phyloP scores from a whole-genome alignment of 805 yeast species.

The Wickerhamiella bombiphila region DNA sequence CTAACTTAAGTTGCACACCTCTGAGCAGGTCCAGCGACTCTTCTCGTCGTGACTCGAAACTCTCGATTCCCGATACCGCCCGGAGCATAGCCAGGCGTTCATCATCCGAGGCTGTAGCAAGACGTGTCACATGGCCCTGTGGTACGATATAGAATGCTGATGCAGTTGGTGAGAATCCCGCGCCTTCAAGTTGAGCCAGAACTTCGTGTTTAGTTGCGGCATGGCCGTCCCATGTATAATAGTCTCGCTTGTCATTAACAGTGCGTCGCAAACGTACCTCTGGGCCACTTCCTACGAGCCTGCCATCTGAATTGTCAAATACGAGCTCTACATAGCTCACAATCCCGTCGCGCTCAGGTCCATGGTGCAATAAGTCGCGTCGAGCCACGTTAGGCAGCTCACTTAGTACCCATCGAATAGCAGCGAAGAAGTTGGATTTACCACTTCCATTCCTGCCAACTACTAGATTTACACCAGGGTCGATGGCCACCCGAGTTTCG shows the following conservation, averaged over 20 bases:
- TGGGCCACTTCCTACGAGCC: constrained; percentile 54
- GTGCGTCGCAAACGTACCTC: constrained; percentile 74
- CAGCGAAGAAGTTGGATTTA: constrained; percentile 88
- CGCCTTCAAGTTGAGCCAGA: constrained; percentile 64
- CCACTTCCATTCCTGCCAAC: constrained; percentile 41
- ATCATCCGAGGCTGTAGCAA: constrained; percentile 77
- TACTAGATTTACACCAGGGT: constrained; percentile 72
- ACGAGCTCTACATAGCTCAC: constrained; percentile 75
- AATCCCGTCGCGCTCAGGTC: constrained; percentile 27
- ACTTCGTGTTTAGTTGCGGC: constrained; percentile 69
- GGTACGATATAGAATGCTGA: constrained; percentile 96
- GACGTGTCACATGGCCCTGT: constrained; percentile 77
- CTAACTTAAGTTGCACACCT: constrained; percentile 52
- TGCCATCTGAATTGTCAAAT: constrained; percentile 64
- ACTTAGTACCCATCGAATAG: constrained; percentile 79
- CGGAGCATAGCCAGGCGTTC: constrained; percentile 69
- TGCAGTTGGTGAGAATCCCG: constrained; percentile 77
- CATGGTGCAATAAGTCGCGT: background rate
- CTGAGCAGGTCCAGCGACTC: constrained; percentile 73
- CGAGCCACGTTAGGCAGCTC: constrained; percentile 36
- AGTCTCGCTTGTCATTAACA: constrained; percentile 49
- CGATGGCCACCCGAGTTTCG: constrained; percentile 63
- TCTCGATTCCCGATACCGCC: constrained; percentile 89
- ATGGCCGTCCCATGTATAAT: constrained; percentile 63
- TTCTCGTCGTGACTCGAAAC: constrained; percentile 66